These are phyloP conservation scores for Brassica incana DNA, from an alignment of 345 rosid genomes.

Conservation along the genomic window DNA sequence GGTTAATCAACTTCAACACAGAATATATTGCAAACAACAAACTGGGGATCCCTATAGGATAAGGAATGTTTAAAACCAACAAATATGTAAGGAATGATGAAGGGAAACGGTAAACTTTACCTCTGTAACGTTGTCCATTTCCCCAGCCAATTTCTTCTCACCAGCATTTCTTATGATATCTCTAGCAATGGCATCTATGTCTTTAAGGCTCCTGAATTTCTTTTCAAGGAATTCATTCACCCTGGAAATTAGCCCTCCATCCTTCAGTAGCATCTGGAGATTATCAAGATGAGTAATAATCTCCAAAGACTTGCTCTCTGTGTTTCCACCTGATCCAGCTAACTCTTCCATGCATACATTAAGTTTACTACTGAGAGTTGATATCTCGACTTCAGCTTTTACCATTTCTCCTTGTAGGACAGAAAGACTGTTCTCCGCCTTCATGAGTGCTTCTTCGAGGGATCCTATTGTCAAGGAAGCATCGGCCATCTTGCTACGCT, in stretches of 20 bases:
- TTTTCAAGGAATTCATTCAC: slow-evolving; percentile 55
- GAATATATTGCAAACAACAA: slow-evolving; percentile 11
- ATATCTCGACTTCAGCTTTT: slow-evolving; percentile 60
- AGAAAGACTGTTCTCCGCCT: slow-evolving; percentile 53
- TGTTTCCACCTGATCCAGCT: slow-evolving; percentile 62
- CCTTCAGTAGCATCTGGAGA: slow-evolving; percentile 60
- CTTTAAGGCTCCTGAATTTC: slow-evolving; percentile 58
- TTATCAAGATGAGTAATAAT: slow-evolving; percentile 49
- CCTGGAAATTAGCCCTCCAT: slow-evolving; percentile 48
- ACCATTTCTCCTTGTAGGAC: slow-evolving; percentile 59
- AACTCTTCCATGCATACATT: slow-evolving; percentile 77
- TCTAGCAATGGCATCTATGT: slow-evolving; percentile 56
- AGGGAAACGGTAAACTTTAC: slow-evolving; percentile 42
- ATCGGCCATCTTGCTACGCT: slow-evolving; percentile 51
- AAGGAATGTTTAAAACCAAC: slow-evolving; percentile 1
- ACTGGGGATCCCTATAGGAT: neutral
- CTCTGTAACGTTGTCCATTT: slow-evolving; percentile 42
- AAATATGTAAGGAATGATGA: slow-evolving; percentile 21
- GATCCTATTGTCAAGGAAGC: slow-evolving; percentile 54
- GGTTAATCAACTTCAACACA: slow-evolving; percentile 10
- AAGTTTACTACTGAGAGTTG: slow-evolving; percentile 61
- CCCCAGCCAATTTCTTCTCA: slow-evolving; percentile 40
- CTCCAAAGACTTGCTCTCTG: slow-evolving; percentile 58
- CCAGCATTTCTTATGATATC: slow-evolving; percentile 41
- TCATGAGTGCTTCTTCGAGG: slow-evolving; percentile 58